These are phyloP conservation scores for Thelonectria discophora DNA, from an alignment of 2,329 filamentous ascomycete genomes.

Conservation along the genomic window DNA sequence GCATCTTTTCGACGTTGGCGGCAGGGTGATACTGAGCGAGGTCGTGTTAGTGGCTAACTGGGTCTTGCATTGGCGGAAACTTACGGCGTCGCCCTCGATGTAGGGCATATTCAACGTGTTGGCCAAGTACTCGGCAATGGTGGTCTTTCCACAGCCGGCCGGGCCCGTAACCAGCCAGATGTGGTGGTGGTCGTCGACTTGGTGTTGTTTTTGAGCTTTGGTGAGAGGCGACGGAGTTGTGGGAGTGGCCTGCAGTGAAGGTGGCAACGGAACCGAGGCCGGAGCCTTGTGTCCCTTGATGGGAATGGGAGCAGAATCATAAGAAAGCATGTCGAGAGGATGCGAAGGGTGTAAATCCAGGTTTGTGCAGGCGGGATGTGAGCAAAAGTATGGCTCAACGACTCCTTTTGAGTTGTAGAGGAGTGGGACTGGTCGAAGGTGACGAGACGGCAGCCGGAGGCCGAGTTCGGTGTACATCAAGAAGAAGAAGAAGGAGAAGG, in stretches of 20 bases:
- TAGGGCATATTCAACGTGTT: constrained; percentile 72
- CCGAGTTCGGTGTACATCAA: constrained; percentile 28
- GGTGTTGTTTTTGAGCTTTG: constrained; percentile 33
- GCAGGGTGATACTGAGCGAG: constrained; percentile 72
- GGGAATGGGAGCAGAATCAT: constrained; percentile 56
- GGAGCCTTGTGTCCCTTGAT: constrained; percentile 52
- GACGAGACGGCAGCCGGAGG: constrained; percentile 30
- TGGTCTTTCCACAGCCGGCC: constrained; percentile 82
- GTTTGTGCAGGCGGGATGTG: constrained; percentile 14
- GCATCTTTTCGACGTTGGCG: constrained; percentile 92
- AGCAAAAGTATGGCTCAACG: constrained; percentile 21
- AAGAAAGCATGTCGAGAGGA: constrained; percentile 57
- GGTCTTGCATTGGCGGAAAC: constrained; percentile 40
- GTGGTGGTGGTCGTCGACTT: constrained; percentile 61
- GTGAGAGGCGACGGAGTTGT: constrained; percentile 33
- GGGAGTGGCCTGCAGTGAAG: constrained; percentile 33
- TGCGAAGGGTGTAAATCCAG: constrained; percentile 13
- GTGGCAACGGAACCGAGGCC: constrained; percentile 38
- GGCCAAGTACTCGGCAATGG: constrained; percentile 73
- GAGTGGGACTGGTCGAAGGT: constrained; percentile 19
- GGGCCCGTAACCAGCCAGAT: constrained; percentile 85
- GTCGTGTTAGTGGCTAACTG: constrained; percentile 38
- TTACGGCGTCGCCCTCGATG: constrained; percentile 81
- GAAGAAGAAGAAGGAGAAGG: neutral
- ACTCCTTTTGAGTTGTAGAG: constrained; percentile 28